A percentile compares a stretch with the other conserved stretches of the same genome.
phyloP scores from a whole-genome alignment of 257 asterid species.

The Misopates orontium region DNA sequence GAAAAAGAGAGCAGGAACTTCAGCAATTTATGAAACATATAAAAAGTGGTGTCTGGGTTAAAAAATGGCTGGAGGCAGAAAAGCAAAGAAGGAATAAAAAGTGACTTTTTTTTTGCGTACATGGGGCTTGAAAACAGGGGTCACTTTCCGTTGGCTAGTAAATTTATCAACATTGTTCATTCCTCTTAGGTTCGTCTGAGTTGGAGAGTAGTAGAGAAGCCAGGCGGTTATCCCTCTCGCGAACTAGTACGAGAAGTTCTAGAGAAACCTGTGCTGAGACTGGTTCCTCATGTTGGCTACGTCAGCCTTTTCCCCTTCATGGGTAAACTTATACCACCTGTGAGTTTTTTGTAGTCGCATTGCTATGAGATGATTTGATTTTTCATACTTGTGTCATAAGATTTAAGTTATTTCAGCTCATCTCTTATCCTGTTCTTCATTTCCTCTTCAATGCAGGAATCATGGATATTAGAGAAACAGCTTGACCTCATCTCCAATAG shows the following conservation, averaged over 20 bases:
- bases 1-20: background rate
- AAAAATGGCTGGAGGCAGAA: background rate
- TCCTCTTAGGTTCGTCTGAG: constrained; percentile 70
- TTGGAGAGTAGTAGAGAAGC: constrained; percentile 61
- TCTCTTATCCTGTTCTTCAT: constrained; percentile 16
- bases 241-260: constrained; percentile 76
- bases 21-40: background rate
- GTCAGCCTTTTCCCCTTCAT: constrained; percentile 96
- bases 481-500: constrained; percentile 81
- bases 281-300: constrained; percentile 95
- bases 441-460: constrained; percentile 45
- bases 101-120: too few relatives aligned
- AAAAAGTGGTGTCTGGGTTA: constrained; percentile 7
- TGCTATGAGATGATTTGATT: constrained; percentile 8
- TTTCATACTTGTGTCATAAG: background rate
- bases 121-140: background rate
- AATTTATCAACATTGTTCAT: constrained; percentile 18
- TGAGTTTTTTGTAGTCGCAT: constrained; percentile 49
- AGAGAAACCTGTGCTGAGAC: constrained; percentile 67
- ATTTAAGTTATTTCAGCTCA: constrained; percentile 6
- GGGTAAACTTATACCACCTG: constrained; percentile 92
- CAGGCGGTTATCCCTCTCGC: constrained; percentile 59
- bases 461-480: constrained; percentile 80
- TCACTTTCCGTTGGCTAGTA: constrained; percentile 6
- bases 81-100: background rate